Conservation (phyloP, 2,329 filamentous ascomycete species). For the Myrmaecium sp. region DNA sequence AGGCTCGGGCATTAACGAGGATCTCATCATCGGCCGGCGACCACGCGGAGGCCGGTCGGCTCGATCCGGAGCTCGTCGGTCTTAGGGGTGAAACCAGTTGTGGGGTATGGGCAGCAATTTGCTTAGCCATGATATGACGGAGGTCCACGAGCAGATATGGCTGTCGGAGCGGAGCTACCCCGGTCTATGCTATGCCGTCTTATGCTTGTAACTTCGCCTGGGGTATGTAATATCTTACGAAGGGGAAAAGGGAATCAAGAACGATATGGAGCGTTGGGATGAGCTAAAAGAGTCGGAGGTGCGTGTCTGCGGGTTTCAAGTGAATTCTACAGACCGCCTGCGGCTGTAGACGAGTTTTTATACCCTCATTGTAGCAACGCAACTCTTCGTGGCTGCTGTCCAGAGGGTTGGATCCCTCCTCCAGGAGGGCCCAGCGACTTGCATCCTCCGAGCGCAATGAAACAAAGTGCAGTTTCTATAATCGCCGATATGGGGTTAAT, state of each 20-base stretch:
- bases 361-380: constrained; percentile 2
- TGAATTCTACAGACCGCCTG: neutral
- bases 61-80: constrained; percentile 5
- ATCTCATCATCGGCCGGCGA: constrained; percentile 56
- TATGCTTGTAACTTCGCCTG: constrained; percentile 1
- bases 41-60: constrained; percentile 39
- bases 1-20: constrained; percentile 52
- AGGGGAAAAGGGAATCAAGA: too few relatives aligned
- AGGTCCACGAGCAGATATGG: constrained; percentile 4
- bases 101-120: constrained; percentile 16
- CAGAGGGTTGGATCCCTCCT: constrained; percentile 1
- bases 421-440: constrained; percentile 8
- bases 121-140: constrained; percentile 29
- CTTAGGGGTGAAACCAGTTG: constrained; percentile 15
- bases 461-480: constrained; percentile 22
- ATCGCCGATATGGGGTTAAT: constrained; percentile 18
- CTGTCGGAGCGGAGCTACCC: neutral
- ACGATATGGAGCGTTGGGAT: too few relatives aligned
- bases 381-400: constrained; percentile 1
- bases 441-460: constrained; percentile 21
- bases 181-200: neutral
- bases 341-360: neutral
- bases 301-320: too few relatives aligned
- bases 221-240: constrained; percentile 3
- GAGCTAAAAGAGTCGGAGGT: too few relatives aligned